phyloP scores from a whole-genome alignment of 306 rosid species.

The Ochetophila trinervis region DNA sequence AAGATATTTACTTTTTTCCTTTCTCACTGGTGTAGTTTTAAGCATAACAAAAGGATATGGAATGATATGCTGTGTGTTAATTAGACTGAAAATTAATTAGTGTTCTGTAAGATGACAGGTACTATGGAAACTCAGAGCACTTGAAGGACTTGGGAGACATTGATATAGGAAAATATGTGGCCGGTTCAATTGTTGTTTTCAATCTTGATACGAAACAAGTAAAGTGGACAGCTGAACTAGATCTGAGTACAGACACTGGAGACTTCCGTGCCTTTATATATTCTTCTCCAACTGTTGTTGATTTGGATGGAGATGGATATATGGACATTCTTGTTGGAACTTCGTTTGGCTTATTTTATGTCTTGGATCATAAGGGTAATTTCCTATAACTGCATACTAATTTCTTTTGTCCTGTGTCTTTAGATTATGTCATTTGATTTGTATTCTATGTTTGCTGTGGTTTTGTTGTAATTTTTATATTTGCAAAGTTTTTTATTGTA shows the following conservation, averaged over 20 bases:
- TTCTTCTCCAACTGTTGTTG: conserved; percentile 87
- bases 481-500: not conserved
- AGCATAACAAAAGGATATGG: not conserved
- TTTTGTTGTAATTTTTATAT: too few species aligned
- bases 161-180: conserved; percentile 85
- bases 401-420: conserved; percentile 3
- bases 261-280: conserved; percentile 69
- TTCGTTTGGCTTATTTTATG: conserved; percentile 87
- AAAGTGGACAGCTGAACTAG: conserved; percentile 88
- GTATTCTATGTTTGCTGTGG: not conserved
- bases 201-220: conserved; percentile 91
- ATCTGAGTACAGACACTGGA: conserved; percentile 81
- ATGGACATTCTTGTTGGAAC: conserved; percentile 95
- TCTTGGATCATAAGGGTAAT: conserved; percentile 92
- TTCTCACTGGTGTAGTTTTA: not conserved
- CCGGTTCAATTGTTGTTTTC: conserved; percentile 89
- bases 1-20: conserved; percentile 4
- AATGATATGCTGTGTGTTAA: conserved; percentile 1
- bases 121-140: conserved; percentile 88
- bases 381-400: conserved; percentile 6
- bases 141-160: conserved; percentile 84
- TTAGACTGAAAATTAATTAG: conserved; percentile 39
- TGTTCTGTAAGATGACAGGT: conserved; percentile 65
- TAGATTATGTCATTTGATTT: not conserved
- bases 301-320: conserved; percentile 97